Base-by-base conservation (phyloP, 2,329 filamentous ascomycete genomes). In the Fusarium phyllophilum region DNA sequence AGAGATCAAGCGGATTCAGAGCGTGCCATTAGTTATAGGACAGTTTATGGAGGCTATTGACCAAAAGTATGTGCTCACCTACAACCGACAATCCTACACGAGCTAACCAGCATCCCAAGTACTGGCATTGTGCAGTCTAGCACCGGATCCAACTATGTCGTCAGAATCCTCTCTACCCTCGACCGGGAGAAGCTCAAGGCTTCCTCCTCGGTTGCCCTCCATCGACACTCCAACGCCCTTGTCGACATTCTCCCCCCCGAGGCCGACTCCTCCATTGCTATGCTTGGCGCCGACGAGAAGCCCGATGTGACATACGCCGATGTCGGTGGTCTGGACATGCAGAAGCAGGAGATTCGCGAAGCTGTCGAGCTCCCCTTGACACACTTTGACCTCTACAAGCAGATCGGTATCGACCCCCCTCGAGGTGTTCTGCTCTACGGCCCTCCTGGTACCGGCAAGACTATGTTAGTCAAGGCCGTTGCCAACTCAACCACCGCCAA, bases 21-120 rank as follows among this genome's bases (percentile, higher is more conserved):
- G 95, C 83, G 96, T 99, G 62, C 96, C 96, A 34, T 86, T 99
- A 72, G 96, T 99, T 73, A 99, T 99, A 82, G 96, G 96, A 70
- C 96, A 99, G 85, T 99, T 99, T 82, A 99, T 99, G 96, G 96
- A 99, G 85, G 96, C 96, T 63, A 99, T 99, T 81, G 96, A 99
- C 83, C 96, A 99, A 85, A 99, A 98, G 94, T 97, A 89, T 83
- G 89, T 68, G 57, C 31, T 42, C 67, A 33, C 55, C 58, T 44
- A 39, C 48, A 52, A 29, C 46, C 59, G 33, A 42, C 31, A 48
- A 52, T 26, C 49, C 29, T 56, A 60, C 45, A 33, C 20, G 12
- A 52, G 61, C 70, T 73, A 49, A 71, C 48, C 44, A 24, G 55
- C 45, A 33, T 62, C 39, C 33, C 34, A n/a, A 97, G 95, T 84